Evolutionary conservation across 2,329 filamentous ascomycete genomes (phyloP), one percentile per base, ranked within the genome.

Genomic region (Botryotinia narcissicola): DNA sequence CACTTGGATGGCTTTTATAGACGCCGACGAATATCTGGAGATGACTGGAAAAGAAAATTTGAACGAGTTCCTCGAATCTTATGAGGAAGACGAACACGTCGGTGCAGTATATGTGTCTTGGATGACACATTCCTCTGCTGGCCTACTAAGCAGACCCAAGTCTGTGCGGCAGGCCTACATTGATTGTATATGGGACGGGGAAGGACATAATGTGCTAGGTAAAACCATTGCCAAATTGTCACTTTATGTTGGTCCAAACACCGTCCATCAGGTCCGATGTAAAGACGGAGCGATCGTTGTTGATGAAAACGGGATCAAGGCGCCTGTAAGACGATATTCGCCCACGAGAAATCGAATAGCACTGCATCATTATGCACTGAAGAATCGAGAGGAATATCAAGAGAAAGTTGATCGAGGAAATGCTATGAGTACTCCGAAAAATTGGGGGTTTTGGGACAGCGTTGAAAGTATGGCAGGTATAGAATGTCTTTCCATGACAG

Each of bases 1-100:
- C 74, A 81, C 77, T 29, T 82, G 81, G 81, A 80, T 82, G 73
- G 80, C 77, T 3, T 82, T 81, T 70, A 44, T 81, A 12, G 79
- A 80, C 35, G 76, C 73, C 4, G 79, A 81, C 35, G 80, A 82
- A 73, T 82, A 81, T 71, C 74, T 82, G 37, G 81, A 81, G 44
- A 74, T 76, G 73, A 66, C 75, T 14, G 73, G 74, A 10, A 73
- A 74, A 14, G 76, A 81, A 57, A 80, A 77, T 0, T 64, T 81
- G 1, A 73, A 76, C n/a, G 75, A 78, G 2, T 73, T 82, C n/a
- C 73, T 82, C n/a, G 76, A 72, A 37, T 73, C 59, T 7, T 76
- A 78, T 5, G 78, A 81, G 69, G 67, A 76, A 10, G 70, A 78
- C 25, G 48, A 73, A 12, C 67, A 74, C 12, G 75, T 80, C 25